phyloP scores from a whole-genome alignment of 1,284 basidiomycete genomes.

The Trichosporon asahii region DNA sequence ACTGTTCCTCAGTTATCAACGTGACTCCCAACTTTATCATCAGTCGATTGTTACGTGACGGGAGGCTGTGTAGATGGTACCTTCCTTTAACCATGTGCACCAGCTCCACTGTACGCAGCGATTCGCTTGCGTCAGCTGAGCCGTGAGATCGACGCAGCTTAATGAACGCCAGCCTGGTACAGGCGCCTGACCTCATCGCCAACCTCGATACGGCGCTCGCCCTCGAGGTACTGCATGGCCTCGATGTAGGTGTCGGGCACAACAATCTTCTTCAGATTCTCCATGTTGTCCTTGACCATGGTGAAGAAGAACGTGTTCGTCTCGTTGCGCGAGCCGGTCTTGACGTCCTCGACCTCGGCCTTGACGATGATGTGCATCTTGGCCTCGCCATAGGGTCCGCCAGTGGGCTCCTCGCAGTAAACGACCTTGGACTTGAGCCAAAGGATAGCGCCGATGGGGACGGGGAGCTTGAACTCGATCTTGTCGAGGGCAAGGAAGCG shows the following conservation, averaged over 20 bases:
- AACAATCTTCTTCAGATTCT: constrained; percentile 57
- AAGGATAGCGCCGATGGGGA: constrained; percentile 75
- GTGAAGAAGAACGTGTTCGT: constrained; percentile 56
- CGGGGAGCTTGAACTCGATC: constrained; percentile 73
- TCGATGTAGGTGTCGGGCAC: constrained; percentile 62
- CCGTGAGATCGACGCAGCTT: background rate
- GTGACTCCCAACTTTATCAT: constrained; percentile 3
- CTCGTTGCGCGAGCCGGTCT: constrained; percentile 58
- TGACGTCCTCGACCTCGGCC: constrained; percentile 70
- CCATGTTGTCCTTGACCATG: constrained; percentile 45
- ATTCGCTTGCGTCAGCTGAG: background rate
- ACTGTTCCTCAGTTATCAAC: background rate
- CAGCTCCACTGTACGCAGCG: background rate
- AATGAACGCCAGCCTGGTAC: constrained; percentile 30
- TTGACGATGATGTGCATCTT: constrained; percentile 67
- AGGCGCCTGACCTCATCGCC: constrained; percentile 50
- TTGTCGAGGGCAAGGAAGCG: constrained; percentile 73
- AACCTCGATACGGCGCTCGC: constrained; percentile 57
- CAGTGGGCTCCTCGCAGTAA: constrained; percentile 40
- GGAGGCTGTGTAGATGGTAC: background rate
- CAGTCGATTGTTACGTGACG: background rate
- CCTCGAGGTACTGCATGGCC: constrained; percentile 78
- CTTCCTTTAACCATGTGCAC: background rate
- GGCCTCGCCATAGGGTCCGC: constrained; percentile 35
- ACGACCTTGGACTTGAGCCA: constrained; percentile 65